phyloP scores from a whole-genome alignment of 805 yeast genomes.

The Lipomyces chichibuensis region DNA sequence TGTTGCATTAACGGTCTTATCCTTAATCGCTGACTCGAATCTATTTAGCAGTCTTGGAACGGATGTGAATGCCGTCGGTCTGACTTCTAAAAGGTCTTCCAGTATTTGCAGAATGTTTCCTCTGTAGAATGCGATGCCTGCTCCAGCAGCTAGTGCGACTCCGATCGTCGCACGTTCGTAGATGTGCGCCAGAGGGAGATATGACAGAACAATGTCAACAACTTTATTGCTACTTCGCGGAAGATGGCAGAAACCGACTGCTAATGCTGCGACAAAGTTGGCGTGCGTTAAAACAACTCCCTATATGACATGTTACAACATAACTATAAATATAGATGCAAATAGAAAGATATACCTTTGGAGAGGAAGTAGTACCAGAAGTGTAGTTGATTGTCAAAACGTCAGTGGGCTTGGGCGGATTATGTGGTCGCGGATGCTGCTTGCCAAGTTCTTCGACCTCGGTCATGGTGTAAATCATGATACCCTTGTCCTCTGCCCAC shows the following conservation, averaged over 20 bases:
- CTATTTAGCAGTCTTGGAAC: conserved; percentile 69
- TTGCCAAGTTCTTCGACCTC: conserved; percentile 48
- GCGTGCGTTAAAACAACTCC: conserved; percentile 65
- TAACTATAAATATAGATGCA: not conserved
- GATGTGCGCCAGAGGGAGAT: conserved; percentile 62
- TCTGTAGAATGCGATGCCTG: conserved; percentile 59
- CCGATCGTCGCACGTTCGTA: conserved; percentile 57
- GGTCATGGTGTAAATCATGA: conserved; percentile 45
- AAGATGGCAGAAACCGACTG: conserved; percentile 41
- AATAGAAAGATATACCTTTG: conserved; percentile 47
- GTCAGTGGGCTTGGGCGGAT: conserved; percentile 57
- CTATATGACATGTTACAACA: conserved; percentile 1
- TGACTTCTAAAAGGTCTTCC: conserved; percentile 59
- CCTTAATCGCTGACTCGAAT: conserved; percentile 63
- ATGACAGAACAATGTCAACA: conserved; percentile 45
- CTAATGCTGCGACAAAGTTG: conserved; percentile 54
- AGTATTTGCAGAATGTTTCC: conserved; percentile 55
- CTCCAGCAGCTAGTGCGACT: conserved; percentile 53
- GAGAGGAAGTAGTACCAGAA: conserved; percentile 75
- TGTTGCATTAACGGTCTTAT: conserved; percentile 50
- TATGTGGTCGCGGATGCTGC: conserved; percentile 51
- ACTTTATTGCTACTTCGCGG: conserved; percentile 34
- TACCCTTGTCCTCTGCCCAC: conserved; percentile 40
- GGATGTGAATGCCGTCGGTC: conserved; percentile 57
- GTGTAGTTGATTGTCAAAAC: conserved; percentile 69